Percentiles rank a stretch among this genome's conserved stretches.
These are phyloP conservation scores for Venturia carpophila DNA, from an alignment of 2,329 filamentous ascomycete genomes.

Conservation along the genomic window DNA sequence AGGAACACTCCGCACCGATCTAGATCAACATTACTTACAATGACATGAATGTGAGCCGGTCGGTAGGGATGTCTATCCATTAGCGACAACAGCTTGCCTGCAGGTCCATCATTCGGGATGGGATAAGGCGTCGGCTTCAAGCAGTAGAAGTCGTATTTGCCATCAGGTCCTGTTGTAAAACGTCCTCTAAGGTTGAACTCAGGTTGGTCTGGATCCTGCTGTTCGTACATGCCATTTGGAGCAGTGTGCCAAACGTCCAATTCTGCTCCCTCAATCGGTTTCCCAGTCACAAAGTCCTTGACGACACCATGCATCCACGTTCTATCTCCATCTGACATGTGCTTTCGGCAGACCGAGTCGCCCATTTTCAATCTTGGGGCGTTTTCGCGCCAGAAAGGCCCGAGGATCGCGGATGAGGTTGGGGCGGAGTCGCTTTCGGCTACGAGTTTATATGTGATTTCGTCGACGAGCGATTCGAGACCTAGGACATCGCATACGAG, in stretches of 20 bases:
- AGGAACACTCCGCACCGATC: slow-evolving; percentile 17
- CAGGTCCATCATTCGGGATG: slow-evolving; percentile 50
- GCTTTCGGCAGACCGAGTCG: slow-evolving; percentile 50
- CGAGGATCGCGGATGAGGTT: slow-evolving; percentile 72
- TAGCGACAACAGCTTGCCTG: slow-evolving; percentile 49
- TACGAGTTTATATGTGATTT: slow-evolving; percentile 64
- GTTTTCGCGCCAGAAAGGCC: slow-evolving; percentile 74
- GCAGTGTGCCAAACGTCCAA: slow-evolving; percentile 76
- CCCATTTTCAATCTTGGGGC: slow-evolving; percentile 65
- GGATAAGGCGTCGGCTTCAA: slow-evolving; percentile 42
- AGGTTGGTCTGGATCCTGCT: slow-evolving; percentile 62
- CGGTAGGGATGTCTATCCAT: slow-evolving; percentile 55
- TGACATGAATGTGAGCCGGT: slow-evolving; percentile 57
- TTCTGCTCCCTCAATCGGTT: slow-evolving; percentile 56
- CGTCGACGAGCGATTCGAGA: slow-evolving; percentile 59
- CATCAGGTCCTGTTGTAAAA: slow-evolving; percentile 59
- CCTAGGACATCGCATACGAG: slow-evolving; percentile 52
- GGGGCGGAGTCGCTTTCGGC: slow-evolving; percentile 43
- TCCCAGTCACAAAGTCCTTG: slow-evolving; percentile 50
- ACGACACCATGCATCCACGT: slow-evolving; percentile 58
- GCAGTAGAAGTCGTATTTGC: slow-evolving; percentile 48
- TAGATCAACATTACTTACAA: slow-evolving; percentile 35
- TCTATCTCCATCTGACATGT: slow-evolving; percentile 42
- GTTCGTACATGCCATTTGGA: slow-evolving; percentile 60
- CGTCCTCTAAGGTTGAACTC: slow-evolving; percentile 69